Conservation (phyloP, 2,329 filamentous ascomycete genomes). For the Didymella glomerata region DNA sequence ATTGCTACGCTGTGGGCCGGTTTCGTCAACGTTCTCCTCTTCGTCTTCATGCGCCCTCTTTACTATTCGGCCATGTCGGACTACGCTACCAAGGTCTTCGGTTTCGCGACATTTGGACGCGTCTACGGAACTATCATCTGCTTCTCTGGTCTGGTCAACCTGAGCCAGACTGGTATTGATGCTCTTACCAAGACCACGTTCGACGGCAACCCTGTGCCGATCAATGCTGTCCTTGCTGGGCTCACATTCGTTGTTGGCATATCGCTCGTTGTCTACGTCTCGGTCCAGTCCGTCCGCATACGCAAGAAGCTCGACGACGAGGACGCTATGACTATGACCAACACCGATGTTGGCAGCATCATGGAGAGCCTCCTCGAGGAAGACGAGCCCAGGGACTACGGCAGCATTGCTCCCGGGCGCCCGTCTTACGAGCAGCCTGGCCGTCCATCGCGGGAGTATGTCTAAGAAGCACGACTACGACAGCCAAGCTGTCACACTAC, state of each 20-base stretch:
- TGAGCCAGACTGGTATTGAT: conserved; percentile 80
- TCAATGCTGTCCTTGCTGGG: conserved; percentile 72
- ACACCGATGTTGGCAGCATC: conserved; percentile 74
- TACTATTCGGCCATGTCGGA: conserved; percentile 92
- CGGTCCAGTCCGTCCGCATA: conserved; percentile 43
- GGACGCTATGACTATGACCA: conserved; percentile 66
- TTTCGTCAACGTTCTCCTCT: conserved; percentile 77
- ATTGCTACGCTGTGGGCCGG: conserved; percentile 74
- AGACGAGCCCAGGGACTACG: conserved; percentile 43
- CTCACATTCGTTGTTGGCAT: conserved; percentile 70
- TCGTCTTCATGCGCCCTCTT: conserved; percentile 83
- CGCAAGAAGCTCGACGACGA: conserved; percentile 46
- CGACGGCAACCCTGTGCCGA: conserved; percentile 74
- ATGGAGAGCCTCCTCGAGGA: conserved; percentile 50
- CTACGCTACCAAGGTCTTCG: conserved; percentile 89
- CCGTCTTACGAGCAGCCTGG: conserved; percentile 4
- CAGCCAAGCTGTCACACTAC: no score
- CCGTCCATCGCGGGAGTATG: conserved; percentile 11
- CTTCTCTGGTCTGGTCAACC: conserved; percentile 81
- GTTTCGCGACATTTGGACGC: conserved; percentile 86
- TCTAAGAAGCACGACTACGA: not conserved
- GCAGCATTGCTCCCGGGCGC: conserved; percentile 28
- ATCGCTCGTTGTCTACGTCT: conserved; percentile 62
- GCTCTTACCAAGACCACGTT: conserved; percentile 77
- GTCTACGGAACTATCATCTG: conserved; percentile 91